Conservation (phyloP, 371 early-diverging fungal genomes). For the Actinomucor elegans region DNA sequence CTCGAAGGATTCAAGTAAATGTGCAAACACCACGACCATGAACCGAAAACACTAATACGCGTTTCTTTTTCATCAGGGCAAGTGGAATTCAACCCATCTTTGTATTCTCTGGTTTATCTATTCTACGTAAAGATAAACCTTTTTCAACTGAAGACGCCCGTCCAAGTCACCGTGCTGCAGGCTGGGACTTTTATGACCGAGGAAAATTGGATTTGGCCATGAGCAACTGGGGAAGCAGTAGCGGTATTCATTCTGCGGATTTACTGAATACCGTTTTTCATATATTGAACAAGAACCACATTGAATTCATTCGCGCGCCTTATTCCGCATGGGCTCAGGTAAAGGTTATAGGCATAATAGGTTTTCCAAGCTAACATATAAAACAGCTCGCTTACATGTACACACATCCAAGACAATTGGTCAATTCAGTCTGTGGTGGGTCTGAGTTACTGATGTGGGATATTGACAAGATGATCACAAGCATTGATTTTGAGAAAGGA, state of each 20-base stretch:
- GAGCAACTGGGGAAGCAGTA: conserved; percentile 57
- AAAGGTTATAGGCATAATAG: neutral
- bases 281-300: conserved; percentile 60
- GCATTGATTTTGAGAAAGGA: conserved; percentile 65
- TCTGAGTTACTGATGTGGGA: conserved; percentile 79
- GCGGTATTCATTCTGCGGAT: conserved; percentile 62
- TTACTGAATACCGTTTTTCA: conserved; percentile 69
- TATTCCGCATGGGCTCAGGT: conserved; percentile 84
- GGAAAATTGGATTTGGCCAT: conserved; percentile 63
- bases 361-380: neutral
- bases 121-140: conserved; percentile 74
- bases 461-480: conserved; percentile 74
- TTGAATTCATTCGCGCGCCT: conserved; percentile 82
- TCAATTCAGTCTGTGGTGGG: conserved; percentile 74
- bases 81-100: conserved; percentile 72
- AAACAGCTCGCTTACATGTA: conserved; percentile 73
- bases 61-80: conserved; percentile 27
- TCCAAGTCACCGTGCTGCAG: conserved; percentile 60
- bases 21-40: neutral
- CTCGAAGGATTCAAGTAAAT: conserved; percentile 62
- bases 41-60: neutral
- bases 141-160: conserved; percentile 67
- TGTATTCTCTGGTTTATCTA: conserved; percentile 75
- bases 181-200: conserved; percentile 74
- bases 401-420: conserved; percentile 64